Conservation (phyloP, 345 rosid species). For the Iberis pinnata region DNA sequence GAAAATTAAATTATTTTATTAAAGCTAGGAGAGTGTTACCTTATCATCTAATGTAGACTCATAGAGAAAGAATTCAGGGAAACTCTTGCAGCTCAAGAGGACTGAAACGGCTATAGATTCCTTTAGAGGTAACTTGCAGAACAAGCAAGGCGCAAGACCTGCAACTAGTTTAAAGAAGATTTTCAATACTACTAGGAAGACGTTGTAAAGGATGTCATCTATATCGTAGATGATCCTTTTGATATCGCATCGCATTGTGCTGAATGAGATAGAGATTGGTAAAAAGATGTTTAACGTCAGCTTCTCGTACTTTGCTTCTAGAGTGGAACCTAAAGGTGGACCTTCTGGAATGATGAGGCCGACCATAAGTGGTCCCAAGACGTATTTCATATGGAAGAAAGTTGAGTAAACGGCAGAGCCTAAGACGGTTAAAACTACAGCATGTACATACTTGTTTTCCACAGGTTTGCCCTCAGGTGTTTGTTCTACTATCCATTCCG, state of each 20-base stretch:
- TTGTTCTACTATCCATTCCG: slow-evolving; percentile 22
- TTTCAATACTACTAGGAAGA: slow-evolving; percentile 3
- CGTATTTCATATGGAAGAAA: slow-evolving; percentile 8
- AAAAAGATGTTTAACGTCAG: neutral
- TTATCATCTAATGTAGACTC: slow-evolving; percentile 4
- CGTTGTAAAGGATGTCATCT: slow-evolving; percentile 10
- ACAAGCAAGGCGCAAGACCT: slow-evolving; percentile 11
- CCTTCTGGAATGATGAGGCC: slow-evolving; percentile 39
- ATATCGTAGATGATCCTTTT: slow-evolving; percentile 13
- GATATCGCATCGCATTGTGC: slow-evolving; percentile 18
- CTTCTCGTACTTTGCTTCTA: slow-evolving; percentile 21
- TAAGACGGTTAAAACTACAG: slow-evolving; percentile 7
- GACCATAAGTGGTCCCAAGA: slow-evolving; percentile 28
- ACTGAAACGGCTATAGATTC: slow-evolving; percentile 9
- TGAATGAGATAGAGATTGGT: slow-evolving; percentile 12
- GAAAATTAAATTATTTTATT: neutral
- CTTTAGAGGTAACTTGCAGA: slow-evolving; percentile 17
- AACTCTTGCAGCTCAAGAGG: slow-evolving; percentile 14
- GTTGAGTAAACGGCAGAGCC: slow-evolving; percentile 7
- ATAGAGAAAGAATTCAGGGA: slow-evolving; percentile 9
- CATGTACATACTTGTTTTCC: slow-evolving; percentile 16
- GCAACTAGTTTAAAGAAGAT: neutral
- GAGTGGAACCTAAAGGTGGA: slow-evolving; percentile 33
- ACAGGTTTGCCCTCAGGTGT: slow-evolving; percentile 34
- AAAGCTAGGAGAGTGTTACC: neutral